Conservation (phyloP, 2,329 filamentous ascomycete genomes). For the Claviceps fusiformis region DNA sequence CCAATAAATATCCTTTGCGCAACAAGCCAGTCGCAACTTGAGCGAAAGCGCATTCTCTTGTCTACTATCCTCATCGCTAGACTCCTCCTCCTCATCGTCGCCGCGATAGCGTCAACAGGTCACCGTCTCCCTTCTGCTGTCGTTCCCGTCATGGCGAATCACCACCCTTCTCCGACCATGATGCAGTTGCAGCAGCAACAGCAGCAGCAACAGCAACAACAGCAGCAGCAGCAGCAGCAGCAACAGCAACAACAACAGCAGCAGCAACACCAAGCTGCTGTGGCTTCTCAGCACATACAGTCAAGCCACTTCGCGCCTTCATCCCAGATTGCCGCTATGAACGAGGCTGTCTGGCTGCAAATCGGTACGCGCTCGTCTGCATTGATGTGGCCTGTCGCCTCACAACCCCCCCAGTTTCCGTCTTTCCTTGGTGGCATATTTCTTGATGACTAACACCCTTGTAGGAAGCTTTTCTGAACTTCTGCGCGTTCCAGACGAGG, state of each 20-base stretch:
- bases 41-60: neutral
- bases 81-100: neutral
- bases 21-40: neutral
- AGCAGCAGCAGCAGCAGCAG: conserved; percentile 27
- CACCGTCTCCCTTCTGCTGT: neutral
- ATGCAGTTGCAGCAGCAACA: conserved; percentile 47
- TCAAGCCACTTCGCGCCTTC: conserved; percentile 48
- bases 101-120: neutral
- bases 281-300: conserved; percentile 41
- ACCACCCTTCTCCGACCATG: conserved; percentile 69
- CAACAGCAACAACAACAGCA: conserved; percentile 37
- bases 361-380: conserved; percentile 51
- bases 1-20: neutral
- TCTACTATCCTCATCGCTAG: neutral
- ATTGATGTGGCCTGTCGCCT: neutral
- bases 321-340: conserved; percentile 64
- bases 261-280: conserved; percentile 43
- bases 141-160: conserved; percentile 50
- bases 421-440: neutral
- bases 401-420: too few relatives aligned
- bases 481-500: conserved; percentile 77
- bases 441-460: neutral
- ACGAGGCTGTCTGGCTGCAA: conserved; percentile 83
- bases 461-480: conserved; percentile 75
- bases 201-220: conserved; percentile 42